phyloP scores from a whole-genome alignment of 2,329 filamentous ascomycete species.

The Penicillium griseofulvum region DNA sequence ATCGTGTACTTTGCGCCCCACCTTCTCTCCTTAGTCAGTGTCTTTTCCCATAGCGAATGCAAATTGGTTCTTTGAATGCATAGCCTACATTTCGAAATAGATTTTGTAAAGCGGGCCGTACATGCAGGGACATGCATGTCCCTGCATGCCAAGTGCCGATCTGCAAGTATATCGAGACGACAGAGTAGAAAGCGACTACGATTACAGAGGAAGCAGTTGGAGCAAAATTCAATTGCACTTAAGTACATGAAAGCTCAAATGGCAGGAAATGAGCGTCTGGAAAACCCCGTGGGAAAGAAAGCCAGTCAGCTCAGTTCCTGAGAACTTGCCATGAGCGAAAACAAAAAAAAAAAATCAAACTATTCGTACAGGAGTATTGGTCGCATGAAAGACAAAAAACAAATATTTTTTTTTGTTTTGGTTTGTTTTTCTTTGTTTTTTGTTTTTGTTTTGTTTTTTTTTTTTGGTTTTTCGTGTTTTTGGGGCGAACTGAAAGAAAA shows the following conservation, averaged over 20 bases:
- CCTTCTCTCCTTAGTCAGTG: slow-evolving; percentile 1
- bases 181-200: no score
- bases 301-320: neutral
- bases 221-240: neutral
- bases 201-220: neutral
- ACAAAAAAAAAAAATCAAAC: neutral
- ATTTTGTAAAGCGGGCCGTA: no score
- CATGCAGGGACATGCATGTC: no score
- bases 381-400: no score
- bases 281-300: slow-evolving; percentile 3
- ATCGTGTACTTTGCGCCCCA: neutral
- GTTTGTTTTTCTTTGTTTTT: neutral
- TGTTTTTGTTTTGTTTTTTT: neutral
- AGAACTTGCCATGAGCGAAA: neutral
- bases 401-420: neutral
- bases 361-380: neutral
- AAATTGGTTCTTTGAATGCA: neutral
- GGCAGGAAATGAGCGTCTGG: neutral
- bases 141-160: no score
- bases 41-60: slow-evolving; percentile 7
- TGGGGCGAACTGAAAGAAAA: no score
- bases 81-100: no score
- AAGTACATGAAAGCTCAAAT: neutral
- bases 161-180: no score
- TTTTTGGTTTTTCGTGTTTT: no score